Percentiles rank a stretch among this genome's conserved stretches.
These are phyloP conservation scores for Lachnum nothofagi DNA, from an alignment of 2,329 filamentous ascomycete species.

Conservation along the genomic window DNA sequence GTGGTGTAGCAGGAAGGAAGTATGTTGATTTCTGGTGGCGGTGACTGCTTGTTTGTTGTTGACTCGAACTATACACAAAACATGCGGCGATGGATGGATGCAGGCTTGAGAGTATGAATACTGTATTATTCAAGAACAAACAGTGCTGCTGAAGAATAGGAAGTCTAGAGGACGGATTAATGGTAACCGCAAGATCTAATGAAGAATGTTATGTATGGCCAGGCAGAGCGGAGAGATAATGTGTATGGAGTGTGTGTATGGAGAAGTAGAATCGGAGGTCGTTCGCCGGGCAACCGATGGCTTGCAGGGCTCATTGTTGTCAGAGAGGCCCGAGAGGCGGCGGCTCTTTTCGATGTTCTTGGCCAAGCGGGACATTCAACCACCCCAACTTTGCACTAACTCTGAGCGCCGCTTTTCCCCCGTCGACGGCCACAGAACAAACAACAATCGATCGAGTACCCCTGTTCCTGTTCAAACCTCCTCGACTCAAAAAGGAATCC, in stretches of 20 bases:
- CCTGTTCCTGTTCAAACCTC: too few relatives aligned
- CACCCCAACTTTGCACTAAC: too few relatives aligned
- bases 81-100: slow-evolving; percentile 14
- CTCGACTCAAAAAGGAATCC: neutral
- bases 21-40: neutral
- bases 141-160: slow-evolving; percentile 12
- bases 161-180: slow-evolving; percentile 1
- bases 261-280: neutral
- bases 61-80: slow-evolving; percentile 19
- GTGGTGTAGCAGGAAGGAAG: slow-evolving; percentile 3
- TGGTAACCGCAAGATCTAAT: slow-evolving; percentile 2
- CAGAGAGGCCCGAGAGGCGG: too few relatives aligned
- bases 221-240: too few relatives aligned
- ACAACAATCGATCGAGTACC: too few relatives aligned
- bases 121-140: slow-evolving; percentile 13
- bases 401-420: too few relatives aligned
- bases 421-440: too few relatives aligned
- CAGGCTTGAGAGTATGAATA: slow-evolving; percentile 16
- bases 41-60: slow-evolving; percentile 16
- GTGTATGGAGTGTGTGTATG: neutral
- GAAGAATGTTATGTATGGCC: neutral
- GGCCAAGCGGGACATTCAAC: too few relatives aligned
- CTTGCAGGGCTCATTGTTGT: neutral
- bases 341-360: too few relatives aligned
- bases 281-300: neutral